A percentile compares a stretch with the other conserved stretches of the same genome.
phyloP scores from a whole-genome alignment of 1,284 basidiomycete genomes.

The Melampsora abietis-canadensis region DNA sequence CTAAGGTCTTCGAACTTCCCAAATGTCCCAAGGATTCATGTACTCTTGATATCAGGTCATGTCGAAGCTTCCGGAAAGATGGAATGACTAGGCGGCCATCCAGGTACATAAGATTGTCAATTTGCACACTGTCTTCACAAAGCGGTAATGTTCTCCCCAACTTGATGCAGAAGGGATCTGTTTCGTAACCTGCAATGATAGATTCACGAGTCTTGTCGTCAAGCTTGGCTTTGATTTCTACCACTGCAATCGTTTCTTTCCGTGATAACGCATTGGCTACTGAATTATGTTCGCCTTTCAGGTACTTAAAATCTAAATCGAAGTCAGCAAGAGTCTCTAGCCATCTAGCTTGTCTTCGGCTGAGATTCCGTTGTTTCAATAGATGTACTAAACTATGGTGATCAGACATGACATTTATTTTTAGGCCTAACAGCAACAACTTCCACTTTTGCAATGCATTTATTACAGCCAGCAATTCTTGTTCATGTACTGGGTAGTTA shows the following conservation, averaged over 20 bases:
- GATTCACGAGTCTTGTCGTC: background rate
- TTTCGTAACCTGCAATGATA: background rate
- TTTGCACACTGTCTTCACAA: background rate
- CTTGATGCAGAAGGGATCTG: constrained; percentile 9
- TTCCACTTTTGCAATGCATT: constrained; percentile 10
- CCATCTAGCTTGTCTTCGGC: background rate
- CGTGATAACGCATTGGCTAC: constrained; percentile 6
- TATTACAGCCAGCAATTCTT: constrained; percentile 8
- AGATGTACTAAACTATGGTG: background rate
- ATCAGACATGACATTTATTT: constrained; percentile 2
- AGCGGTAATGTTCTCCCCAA: background rate
- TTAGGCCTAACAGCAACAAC: constrained; percentile 46
- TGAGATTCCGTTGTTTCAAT: constrained; percentile 3
- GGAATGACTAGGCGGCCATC: constrained; percentile 1
- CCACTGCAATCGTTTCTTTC: background rate
- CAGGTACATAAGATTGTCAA: background rate
- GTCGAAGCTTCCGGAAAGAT: background rate
- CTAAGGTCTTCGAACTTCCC: background rate
- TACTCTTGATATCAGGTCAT: background rate
- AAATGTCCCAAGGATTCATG: constrained; percentile 7
- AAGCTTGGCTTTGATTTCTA: background rate
- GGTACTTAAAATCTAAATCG: constrained; percentile 2
- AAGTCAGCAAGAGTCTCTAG: background rate
- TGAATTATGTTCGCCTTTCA: background rate
- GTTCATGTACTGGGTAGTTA: too few relatives aligned